Base-by-base conservation (phyloP, 2,329 filamentous ascomycete species). In the Parastagonospora avenae region DNA sequence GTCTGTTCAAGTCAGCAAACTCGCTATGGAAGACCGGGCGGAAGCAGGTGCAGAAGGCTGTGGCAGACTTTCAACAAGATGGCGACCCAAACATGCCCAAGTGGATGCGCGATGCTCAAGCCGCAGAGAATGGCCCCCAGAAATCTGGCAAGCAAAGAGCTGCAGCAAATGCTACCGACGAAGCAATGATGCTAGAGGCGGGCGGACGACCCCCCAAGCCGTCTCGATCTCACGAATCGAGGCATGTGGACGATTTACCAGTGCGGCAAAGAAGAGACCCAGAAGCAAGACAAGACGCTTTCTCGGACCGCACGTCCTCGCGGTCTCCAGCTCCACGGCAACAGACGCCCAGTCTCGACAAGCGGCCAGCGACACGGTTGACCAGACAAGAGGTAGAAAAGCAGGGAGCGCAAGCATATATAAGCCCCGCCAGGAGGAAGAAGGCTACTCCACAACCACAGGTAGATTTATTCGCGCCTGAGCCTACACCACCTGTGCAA, bases 1-100 rank as follows among this genome's bases (percentile, higher is more conserved):
- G 83, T 55, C 75, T 99, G 10, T 86, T 97, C 73, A 99, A 99
- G 72, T 94, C 92, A 2, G 94, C 94, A 2, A 96, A 95, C 60
- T 93, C 91, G 1, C 77, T 97, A 0, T 99, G 94, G 94, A 99
- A 96, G 71, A 90, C 89, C 2, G 87, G 93, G 0, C 91, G 92
- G 68, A 99, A 96, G 75, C 92, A 91, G 70, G 84, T 97, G 50
- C 91, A 96, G 66, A 91, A 94, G 73, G 93, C 91, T 4, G 90
- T 97, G 30, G 87, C 92, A 8, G 94, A 99, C 12, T 89, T 97
- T 52, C 84, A 85, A 62, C 76, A 80, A 46, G 88, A 86, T n/a
- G 79, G 80, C 24, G 92, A 96, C 66, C 81, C 89, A 2, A 90
- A 73, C 66, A 90, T 96, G 68, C 94, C 94, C 0, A 94, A 91